phyloP scores from a whole-genome alignment of 1,284 basidiomycete species.

The Ustilago xerochloae region DNA sequence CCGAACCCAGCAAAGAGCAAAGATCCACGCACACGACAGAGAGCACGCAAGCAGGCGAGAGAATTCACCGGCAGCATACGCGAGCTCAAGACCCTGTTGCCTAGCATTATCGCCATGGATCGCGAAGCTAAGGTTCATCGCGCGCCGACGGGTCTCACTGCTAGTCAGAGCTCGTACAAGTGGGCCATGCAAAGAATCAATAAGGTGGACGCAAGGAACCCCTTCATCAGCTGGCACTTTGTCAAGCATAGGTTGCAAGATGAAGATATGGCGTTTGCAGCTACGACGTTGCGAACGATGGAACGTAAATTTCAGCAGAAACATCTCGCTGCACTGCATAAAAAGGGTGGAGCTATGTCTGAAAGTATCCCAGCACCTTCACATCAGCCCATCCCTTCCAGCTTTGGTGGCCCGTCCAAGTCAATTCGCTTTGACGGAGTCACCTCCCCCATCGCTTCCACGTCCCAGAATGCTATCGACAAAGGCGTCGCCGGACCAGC shows the following conservation, averaged over 20 bases:
- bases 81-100: slow-evolving; percentile 58
- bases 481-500: not conserved
- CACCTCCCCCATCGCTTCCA: not conserved
- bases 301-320: slow-evolving; percentile 52
- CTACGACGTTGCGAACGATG: slow-evolving; percentile 45
- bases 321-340: slow-evolving; percentile 15
- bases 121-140: slow-evolving; percentile 23
- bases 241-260: slow-evolving; percentile 56
- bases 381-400: slow-evolving; percentile 32
- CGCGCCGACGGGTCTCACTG: slow-evolving; percentile 17
- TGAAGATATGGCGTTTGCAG: slow-evolving; percentile 56
- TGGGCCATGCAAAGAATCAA: slow-evolving; percentile 49
- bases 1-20: slow-evolving; percentile 26
- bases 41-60: slow-evolving; percentile 34
- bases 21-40: slow-evolving; percentile 7
- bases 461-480: not conserved
- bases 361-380: not conserved
- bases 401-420: slow-evolving; percentile 6
- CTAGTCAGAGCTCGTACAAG: slow-evolving; percentile 42
- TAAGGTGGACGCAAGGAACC: slow-evolving; percentile 59
- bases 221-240: slow-evolving; percentile 62
- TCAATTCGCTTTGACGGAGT: slow-evolving; percentile 25
- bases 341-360: not conserved
- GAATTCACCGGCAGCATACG: slow-evolving; percentile 59
- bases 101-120: slow-evolving; percentile 54